Evolutionary conservation across 2,329 filamentous ascomycete genomes (phyloP), one percentile per base, ranked within the genome.

Genomic region (Penicillium sp.): DNA sequence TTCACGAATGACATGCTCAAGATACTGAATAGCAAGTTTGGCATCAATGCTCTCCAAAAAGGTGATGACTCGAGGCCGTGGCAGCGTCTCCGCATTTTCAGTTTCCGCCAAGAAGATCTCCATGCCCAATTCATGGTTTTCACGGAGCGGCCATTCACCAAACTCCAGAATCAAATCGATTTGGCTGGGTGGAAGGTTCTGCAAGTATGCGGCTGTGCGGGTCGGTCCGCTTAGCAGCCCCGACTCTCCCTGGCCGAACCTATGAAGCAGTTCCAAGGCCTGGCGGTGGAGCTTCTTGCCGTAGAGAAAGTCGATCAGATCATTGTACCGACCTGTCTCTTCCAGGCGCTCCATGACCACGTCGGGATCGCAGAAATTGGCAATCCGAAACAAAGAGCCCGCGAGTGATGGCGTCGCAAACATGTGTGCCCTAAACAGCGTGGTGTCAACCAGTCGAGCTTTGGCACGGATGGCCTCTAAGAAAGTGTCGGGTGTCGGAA

Each of bases 241-340:
- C 4, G 70, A 63, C 28, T 74, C 69, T 2, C 80, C 78, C 25
- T 81, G 82, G 16, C 92, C 92, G 61, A 96, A 96, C 57, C 86
- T 88, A 61, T 84, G 82, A 0, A 99, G 79, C 27, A 96, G 76
- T 58, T 90, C 88, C 16, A 99, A 75, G 0, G 94, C 92, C 65
- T 95, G 86, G 16, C 87, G 84, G 71, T 99, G 94, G 36, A 97
- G 80, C 69, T 88, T 92, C 75, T 99, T 99, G 57, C 94, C 94
- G 64, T 95, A 90, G 61, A 97, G 86, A 68, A 99, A 99, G 69
- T 97, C 92, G n/a, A 99, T 91, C 1, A 99, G 78, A 73, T 97
- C 92, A 46, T 87, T 92, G 71, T 95, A 96, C 28, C 92, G 85
- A 51, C 89, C 89, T 36, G 87, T 90, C 68, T 96, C 90, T 53